A percentile compares a stretch with the other conserved stretches of the same genome.
Evolutionary conservation across 345 rosid genomes (phyloP).

Genomic region (Sisymbrium altissimum): DNA sequence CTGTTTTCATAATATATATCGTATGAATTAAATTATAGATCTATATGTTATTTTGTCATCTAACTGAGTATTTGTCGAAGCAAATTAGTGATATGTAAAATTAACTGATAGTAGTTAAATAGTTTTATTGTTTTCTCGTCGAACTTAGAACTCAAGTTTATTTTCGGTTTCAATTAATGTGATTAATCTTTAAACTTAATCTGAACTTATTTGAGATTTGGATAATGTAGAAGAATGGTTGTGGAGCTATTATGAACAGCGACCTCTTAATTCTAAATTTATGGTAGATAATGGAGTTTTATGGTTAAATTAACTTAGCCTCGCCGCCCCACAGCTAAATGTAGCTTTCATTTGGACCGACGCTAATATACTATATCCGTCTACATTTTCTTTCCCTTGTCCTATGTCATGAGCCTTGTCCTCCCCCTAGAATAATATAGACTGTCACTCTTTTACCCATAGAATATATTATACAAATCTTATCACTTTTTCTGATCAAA

Average conservation of each 20-base stretch:
- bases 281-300: constrained; percentile 32
- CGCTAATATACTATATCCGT: constrained; percentile 11
- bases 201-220: background rate
- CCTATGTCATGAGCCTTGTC: constrained; percentile 37
- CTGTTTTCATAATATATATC: background rate
- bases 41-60: background rate
- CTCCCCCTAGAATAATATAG: constrained; percentile 24
- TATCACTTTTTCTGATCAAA: too few species aligned
- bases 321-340: constrained; percentile 44
- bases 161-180: background rate
- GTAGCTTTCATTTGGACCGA: constrained; percentile 34
- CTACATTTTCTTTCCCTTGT: constrained; percentile 14
- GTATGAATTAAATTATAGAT: background rate
- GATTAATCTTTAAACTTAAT: too few species aligned
- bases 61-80: background rate
- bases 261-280: constrained; percentile 19
- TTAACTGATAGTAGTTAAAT: background rate
- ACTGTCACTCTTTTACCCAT: constrained; percentile 24
- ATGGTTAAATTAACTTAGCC: constrained; percentile 22
- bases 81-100: background rate
- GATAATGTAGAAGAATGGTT: constrained; percentile 13
- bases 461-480: background rate
- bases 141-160: background rate
- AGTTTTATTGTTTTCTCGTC: background rate
- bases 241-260: constrained; percentile 9